Conservation (phyloP, 495 filamentous ascomycete genomes). For the Penicillium nucicola region DNA sequence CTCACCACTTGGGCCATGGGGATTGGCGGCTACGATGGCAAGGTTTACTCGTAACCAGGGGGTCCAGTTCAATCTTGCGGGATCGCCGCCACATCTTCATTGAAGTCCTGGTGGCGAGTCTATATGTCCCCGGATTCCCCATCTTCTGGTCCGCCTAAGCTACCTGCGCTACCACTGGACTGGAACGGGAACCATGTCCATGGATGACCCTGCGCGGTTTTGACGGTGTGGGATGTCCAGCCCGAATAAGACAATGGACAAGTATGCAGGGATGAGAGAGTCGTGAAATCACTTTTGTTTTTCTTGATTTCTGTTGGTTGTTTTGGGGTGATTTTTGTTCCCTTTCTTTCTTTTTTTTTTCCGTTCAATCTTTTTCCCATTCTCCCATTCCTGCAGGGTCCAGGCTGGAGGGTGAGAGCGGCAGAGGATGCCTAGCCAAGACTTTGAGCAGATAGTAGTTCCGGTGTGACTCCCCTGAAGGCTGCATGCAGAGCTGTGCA, state of each 20-base stretch:
- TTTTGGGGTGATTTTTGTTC: too few species aligned
- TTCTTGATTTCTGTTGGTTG: too few species aligned
- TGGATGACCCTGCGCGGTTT: too few species aligned
- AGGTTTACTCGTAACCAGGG: constrained; percentile 2
- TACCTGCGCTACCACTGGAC: constrained; percentile 11
- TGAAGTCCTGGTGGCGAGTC: neutral
- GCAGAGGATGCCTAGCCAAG: neutral
- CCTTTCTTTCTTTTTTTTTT: too few species aligned
- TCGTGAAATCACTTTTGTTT: neutral
- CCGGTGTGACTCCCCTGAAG: neutral
- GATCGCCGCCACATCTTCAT: constrained; percentile 8
- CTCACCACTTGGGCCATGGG: neutral
- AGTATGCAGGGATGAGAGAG: constrained; percentile 2
- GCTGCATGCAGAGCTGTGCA: constrained; percentile 2
- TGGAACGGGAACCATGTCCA: constrained; percentile 9
- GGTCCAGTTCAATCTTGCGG: constrained; percentile 12
- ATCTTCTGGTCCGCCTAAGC: neutral
- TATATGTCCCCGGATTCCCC: constrained; percentile 3
- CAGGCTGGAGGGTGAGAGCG: constrained; percentile 4
- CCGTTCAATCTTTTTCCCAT: too few species aligned
- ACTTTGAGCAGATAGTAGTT: neutral
- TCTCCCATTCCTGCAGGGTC: constrained; percentile 6
- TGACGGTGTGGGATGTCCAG: constrained; percentile 8
- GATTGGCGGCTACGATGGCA: constrained; percentile 1
- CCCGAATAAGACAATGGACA: constrained; percentile 8